These are phyloP conservation scores for Pseudogymnoascus sp. DNA, from an alignment of 2,329 filamentous ascomycete species.

Conservation along the genomic window DNA sequence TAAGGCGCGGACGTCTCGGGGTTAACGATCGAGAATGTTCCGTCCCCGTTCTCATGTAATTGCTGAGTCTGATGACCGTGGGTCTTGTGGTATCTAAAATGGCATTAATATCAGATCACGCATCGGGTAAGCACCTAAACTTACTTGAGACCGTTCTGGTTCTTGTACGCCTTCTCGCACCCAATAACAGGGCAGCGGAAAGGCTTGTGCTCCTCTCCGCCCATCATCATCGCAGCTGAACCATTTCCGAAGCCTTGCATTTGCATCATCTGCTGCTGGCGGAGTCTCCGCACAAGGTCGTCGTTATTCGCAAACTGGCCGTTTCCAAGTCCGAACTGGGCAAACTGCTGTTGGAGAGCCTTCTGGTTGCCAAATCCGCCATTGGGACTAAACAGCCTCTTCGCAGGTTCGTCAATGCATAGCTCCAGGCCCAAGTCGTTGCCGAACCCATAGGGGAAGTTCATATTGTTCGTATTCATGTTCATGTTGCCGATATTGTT, in stretches of 20 bases:
- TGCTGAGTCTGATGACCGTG: slow-evolving; percentile 97
- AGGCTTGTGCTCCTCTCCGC: slow-evolving; percentile 88
- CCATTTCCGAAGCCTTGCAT: slow-evolving; percentile 24
- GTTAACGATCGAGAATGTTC: slow-evolving; percentile 96
- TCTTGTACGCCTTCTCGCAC: slow-evolving; percentile 99
- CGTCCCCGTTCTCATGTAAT: slow-evolving; percentile 91
- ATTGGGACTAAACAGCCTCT: slow-evolving; percentile 82
- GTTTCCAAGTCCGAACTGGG: slow-evolving; percentile 58
- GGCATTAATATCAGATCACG: slow-evolving; percentile 12
- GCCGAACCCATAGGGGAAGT: slow-evolving; percentile 28
- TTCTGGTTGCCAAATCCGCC: slow-evolving; percentile 61
- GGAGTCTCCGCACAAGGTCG: slow-evolving; percentile 61
- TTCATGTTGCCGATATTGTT: slow-evolving; percentile 51
- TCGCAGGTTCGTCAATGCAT: slow-evolving; percentile 87
- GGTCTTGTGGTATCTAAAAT: slow-evolving; percentile 57
- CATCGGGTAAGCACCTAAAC: slow-evolving; percentile 20
- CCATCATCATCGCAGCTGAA: slow-evolving; percentile 47
- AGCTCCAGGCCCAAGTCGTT: slow-evolving; percentile 51
- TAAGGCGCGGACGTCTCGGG: slow-evolving; percentile 91
- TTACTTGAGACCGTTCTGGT: slow-evolving; percentile 96
- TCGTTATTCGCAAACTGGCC: slow-evolving; percentile 63
- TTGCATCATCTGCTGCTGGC: slow-evolving; percentile 50
- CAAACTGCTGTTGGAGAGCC: slow-evolving; percentile 59
- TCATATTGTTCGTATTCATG: slow-evolving; percentile 34
- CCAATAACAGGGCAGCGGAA: slow-evolving; percentile 97